These are phyloP conservation scores for Remersonia thermophila DNA, from an alignment of 2,329 filamentous ascomycete species.

Conservation along the genomic window DNA sequence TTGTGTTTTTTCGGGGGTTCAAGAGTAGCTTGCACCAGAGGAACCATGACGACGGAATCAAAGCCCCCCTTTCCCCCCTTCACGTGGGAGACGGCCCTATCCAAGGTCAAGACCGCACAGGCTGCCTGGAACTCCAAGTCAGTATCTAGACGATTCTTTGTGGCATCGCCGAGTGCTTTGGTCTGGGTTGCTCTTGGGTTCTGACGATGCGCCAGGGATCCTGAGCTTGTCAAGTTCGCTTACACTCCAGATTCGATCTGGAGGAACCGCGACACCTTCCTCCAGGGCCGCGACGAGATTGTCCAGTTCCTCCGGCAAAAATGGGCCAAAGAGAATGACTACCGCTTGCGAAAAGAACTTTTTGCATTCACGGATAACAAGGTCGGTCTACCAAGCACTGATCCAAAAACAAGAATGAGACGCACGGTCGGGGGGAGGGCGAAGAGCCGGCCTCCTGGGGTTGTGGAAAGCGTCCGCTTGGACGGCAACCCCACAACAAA, in stretches of 20 bases:
- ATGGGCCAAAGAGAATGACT: constrained; percentile 60
- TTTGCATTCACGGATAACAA: constrained; percentile 64
- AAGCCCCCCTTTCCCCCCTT: constrained; percentile 55
- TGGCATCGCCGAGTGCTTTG: too few species aligned
- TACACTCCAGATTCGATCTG: constrained; percentile 70
- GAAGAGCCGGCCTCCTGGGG: too few species aligned
- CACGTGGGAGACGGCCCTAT: constrained; percentile 54
- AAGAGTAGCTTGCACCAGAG: too few species aligned
- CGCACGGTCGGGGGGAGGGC: too few species aligned
- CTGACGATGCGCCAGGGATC: constrained; percentile 38
- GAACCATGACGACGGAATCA: constrained; percentile 16
- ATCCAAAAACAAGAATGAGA: too few species aligned
- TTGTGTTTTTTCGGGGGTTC: too few species aligned
- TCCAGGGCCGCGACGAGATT: constrained; percentile 57
- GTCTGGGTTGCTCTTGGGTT: not conserved
- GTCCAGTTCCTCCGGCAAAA: constrained; percentile 57
- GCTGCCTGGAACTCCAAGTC: constrained; percentile 71
- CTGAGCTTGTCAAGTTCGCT: constrained; percentile 50
- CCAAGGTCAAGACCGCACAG: constrained; percentile 76
- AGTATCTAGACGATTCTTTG: too few species aligned
- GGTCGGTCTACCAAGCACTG: constrained; percentile 20
- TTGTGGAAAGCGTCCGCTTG: too few species aligned
- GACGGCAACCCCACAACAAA: too few species aligned
- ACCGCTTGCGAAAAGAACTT: constrained; percentile 69
- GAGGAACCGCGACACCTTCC: constrained; percentile 63